These are phyloP conservation scores for Cutaneotrichosporon sp. DNA, from an alignment of 1,284 basidiomycete species.

Conservation along the genomic window DNA sequence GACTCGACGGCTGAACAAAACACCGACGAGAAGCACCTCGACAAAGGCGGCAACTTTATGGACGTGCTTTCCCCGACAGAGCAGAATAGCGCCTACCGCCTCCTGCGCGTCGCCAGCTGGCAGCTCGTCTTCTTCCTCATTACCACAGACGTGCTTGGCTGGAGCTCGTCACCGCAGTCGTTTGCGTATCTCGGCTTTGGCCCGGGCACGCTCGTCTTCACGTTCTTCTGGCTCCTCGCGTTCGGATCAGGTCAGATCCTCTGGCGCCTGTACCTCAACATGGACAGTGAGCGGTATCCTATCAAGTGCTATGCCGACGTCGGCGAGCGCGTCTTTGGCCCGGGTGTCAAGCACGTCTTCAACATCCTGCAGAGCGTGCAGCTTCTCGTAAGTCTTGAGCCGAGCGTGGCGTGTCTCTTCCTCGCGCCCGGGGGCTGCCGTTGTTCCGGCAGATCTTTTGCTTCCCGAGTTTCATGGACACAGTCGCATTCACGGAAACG, in stretches of 20 bases:
- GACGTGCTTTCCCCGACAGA: neutral
- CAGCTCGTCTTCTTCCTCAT: conserved; percentile 22
- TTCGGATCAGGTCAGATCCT: conserved; percentile 19
- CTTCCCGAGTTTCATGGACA: no score
- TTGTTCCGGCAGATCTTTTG: no score
- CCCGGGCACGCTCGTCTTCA: conserved; percentile 26
- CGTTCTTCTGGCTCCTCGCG: conserved; percentile 13
- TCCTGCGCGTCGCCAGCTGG: conserved; percentile 17
- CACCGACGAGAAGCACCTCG: neutral
- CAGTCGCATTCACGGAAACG: no score
- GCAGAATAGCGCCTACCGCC: conserved; percentile 6
- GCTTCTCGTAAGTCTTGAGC: conserved; percentile 7
- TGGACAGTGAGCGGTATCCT: conserved; percentile 19
- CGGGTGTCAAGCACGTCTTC: conserved; percentile 5
- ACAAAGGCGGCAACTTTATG: neutral
- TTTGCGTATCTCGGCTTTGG: conserved; percentile 28
- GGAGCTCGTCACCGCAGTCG: conserved; percentile 38
- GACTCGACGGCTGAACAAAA: no score
- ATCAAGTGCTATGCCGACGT: conserved; percentile 20
- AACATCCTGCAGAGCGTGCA: conserved; percentile 15
- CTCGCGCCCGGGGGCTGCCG: no score
- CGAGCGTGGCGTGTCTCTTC: no score
- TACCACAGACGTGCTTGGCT: conserved; percentile 34
- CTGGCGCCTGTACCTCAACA: conserved; percentile 17
- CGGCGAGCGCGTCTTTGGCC: conserved; percentile 17